Conservation (phyloP, 2,329 filamentous ascomycete genomes). For the Hymenotorrendiella dingleyae region DNA sequence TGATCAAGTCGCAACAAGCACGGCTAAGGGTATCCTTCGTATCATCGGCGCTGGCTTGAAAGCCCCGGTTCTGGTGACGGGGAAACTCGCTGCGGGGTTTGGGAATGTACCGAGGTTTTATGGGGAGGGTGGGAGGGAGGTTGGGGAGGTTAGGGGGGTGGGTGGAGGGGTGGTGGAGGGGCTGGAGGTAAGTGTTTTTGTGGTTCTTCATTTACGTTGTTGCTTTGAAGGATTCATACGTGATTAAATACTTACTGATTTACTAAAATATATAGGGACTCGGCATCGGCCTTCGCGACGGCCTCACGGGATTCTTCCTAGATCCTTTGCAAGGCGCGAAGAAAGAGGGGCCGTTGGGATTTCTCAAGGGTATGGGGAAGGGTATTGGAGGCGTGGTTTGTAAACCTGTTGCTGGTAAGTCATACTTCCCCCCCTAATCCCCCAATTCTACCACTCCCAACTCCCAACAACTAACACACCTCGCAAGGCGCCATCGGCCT, state of each 20-base stretch:
- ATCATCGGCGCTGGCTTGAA: slow-evolving; percentile 20
- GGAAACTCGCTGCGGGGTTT: slow-evolving; percentile 60
- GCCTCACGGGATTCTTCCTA: slow-evolving; percentile 53
- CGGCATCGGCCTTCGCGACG: slow-evolving; percentile 57
- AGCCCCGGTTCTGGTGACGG: slow-evolving; percentile 39
- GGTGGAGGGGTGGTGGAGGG: slow-evolving; percentile 15
- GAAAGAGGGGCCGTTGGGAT: slow-evolving; percentile 46
- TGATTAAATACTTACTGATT: no score
- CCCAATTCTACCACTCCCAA: neutral
- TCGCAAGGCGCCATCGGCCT: slow-evolving; percentile 47
- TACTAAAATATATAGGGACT: slow-evolving; percentile 55
- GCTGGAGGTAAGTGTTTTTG: slow-evolving; percentile 37
- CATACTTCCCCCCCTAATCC: no score
- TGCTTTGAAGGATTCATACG: no score
- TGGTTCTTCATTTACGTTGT: slow-evolving; percentile 39
- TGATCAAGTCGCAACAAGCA: slow-evolving; percentile 12
- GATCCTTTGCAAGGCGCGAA: slow-evolving; percentile 52
- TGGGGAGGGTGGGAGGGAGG: slow-evolving; percentile 48
- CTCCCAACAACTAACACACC: neutral
- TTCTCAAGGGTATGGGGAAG: slow-evolving; percentile 47
- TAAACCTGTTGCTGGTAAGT: slow-evolving; percentile 48
- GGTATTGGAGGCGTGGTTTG: slow-evolving; percentile 57
- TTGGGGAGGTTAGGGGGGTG: slow-evolving; percentile 15
- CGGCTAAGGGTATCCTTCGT: slow-evolving; percentile 17
- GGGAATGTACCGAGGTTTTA: slow-evolving; percentile 64